Evolutionary conservation across 2,329 filamentous ascomycete genomes (phyloP), one percentile per base, ranked within the genome.

Genomic region (Pseudocercospora crystallina): DNA sequence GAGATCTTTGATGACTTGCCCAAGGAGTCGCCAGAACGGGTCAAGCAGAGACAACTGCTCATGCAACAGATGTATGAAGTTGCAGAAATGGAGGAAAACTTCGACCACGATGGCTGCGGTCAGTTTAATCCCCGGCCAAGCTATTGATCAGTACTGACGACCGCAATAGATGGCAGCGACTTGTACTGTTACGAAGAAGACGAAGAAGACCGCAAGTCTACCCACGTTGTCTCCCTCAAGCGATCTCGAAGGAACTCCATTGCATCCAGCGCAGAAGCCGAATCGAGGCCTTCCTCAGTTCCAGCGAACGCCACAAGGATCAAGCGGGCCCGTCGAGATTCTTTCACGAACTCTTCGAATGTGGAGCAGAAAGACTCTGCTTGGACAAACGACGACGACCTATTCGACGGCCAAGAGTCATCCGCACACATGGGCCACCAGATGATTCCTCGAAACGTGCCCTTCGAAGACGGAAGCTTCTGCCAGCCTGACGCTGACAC

Each of bases 1-100:
- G 54, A 54, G 10, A 53, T 60, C 15, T 54, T 66, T n/a, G 59
- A 66, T 13, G 62, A 65, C n/a, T 12, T 62, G 14, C 58, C 58
- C 1, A 57, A 57, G 9, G 58, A 58, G 14, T 26, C 40, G n/a
- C 39, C 54, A 8, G 47, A 55, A 29, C 53, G 35, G 10, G 47
- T 49, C 20, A 48, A 58, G 37, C 34, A 43, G 33, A 50, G 50
- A 13, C 49, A 49, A n/a, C 44, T 49, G 41, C 43, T 59, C 3
- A 45, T 59, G 50, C 8, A 26, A 10, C 49, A 59, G 35, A 56
- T 61, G 50, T 59, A 61, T 40, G 29, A 52, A n/a, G 51, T 60
- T 4, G 58, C 58, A 11, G 9, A 44, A 29, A 45, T 50, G 49
- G 57, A 60, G 35, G 52, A 57, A 39, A 52, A 56, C 5, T 54